Base-by-base conservation (phyloP, 495 filamentous ascomycete species). In the Penicillium riverlandense region DNA sequence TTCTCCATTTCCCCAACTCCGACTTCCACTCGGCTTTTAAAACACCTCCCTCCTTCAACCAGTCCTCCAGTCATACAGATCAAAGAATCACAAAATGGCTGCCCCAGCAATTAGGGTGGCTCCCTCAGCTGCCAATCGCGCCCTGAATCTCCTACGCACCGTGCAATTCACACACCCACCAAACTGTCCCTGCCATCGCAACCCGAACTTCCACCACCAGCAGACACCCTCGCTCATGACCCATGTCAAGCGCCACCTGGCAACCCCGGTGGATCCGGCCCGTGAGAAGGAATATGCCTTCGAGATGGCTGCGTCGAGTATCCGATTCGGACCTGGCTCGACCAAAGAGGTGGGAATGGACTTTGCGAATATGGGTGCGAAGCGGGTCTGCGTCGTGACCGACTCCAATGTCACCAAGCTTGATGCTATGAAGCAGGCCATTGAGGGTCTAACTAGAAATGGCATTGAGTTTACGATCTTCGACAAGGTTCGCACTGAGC, bases 271-370 rank as follows among this genome's bases (percentile, higher is more conserved):
- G 8, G 85, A 90, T 52, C 60, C 65, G 6, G 69, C 82, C 2
- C 77, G 80, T 44, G 79, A 90, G 59, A 95, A 91, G 62, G 92
- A 98, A 56, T 97, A 96, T 69, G 92, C 92, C 31, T 98, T 98
- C 57, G 91, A 98, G 66, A 95, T 98, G 90, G 92, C 72, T 1
- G 86, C 92, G 5, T 92, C 88, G 1, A 86, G 81, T 35, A 95
- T 98, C 57, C 84, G 94, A 11, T 98, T 96, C 54, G 92, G 92
- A 1, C 85, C 87, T 0, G 92, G 92, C 4, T 83, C 80, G n/a
- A 98, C 92, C 11, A 83, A 85, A 62, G 92, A 98, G 66, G 90
- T 97, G 11, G 92, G 92, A 47, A 98, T 98, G 92, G 92, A 98
- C 65, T 83, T 98, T 54, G 78, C 78, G 66, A 98, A 97, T 59